A percentile compares a stretch with the other conserved stretches of the same genome.
phyloP scores from a whole-genome alignment of 345 rosid species.

The Eucalyptus guilfoylei region DNA sequence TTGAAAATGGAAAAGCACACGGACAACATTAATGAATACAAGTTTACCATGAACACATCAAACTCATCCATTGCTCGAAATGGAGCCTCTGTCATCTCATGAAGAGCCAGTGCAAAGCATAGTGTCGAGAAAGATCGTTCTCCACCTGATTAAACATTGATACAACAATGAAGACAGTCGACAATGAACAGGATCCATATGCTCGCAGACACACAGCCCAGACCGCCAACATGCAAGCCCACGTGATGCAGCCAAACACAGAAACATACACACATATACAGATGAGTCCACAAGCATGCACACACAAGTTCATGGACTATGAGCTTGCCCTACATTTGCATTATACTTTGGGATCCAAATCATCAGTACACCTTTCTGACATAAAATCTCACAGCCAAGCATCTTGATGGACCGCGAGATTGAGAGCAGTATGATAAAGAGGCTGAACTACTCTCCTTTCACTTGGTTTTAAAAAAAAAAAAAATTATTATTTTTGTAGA shows the following conservation, averaged over 20 bases:
- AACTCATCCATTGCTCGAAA: constrained; percentile 99
- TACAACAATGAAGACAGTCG: background rate
- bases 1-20: background rate
- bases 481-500: background rate
- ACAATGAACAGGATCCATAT: background rate
- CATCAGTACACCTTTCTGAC: background rate
- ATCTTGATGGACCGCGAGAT: background rate
- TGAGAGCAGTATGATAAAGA: background rate
- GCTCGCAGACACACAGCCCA: background rate
- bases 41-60: constrained; percentile 92
- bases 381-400: background rate
- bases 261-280: background rate
- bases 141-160: constrained; percentile 46
- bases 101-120: constrained; percentile 92
- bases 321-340: background rate
- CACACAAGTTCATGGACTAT: background rate
- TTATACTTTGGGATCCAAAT: background rate
- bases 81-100: constrained; percentile 87
- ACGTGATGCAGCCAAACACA: background rate
- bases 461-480: background rate
- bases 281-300: background rate
- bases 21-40: background rate
- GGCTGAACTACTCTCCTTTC: background rate
- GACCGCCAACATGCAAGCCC: background rate
- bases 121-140: constrained; percentile 96